A percentile compares a stretch with the other conserved stretches of the same genome.
Conservation (phyloP, 805 yeast species). For the Ogataea methylovora region DNA sequence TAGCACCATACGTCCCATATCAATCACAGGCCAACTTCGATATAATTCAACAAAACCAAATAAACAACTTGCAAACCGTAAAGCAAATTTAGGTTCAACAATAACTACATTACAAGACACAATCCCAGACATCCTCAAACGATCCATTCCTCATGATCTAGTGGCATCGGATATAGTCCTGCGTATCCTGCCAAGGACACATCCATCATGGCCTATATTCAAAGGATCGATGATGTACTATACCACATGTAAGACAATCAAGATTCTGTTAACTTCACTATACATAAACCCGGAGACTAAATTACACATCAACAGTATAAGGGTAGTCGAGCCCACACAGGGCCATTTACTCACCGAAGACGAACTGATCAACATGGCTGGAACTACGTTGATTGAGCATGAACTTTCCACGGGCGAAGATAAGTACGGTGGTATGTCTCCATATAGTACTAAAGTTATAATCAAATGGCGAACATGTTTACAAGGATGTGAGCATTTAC, state of each 20-base stretch:
- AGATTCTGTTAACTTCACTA: slow-evolving; percentile 45
- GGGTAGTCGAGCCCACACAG: slow-evolving; percentile 21
- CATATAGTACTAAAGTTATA: slow-evolving; percentile 39
- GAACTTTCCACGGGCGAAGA: slow-evolving; percentile 1
- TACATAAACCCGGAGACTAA: slow-evolving; percentile 45
- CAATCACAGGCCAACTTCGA: too few species aligned
- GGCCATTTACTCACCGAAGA: slow-evolving; percentile 8
- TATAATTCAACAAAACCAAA: too few species aligned
- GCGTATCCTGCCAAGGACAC: slow-evolving; percentile 49
- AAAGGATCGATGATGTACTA: slow-evolving; percentile 50
- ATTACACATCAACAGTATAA: slow-evolving; percentile 42
- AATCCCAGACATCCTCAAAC: slow-evolving; percentile 44
- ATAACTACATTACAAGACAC: slow-evolving; percentile 37
- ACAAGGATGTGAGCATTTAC: slow-evolving; percentile 43
- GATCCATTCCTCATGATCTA: slow-evolving; percentile 34
- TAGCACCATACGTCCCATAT: too few species aligned
- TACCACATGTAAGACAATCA: slow-evolving; percentile 49
- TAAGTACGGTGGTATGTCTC: slow-evolving; percentile 18
- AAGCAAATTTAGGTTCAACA: slow-evolving; percentile 49
- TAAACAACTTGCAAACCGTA: slow-evolving; percentile 14
- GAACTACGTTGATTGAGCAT: slow-evolving; percentile 7
- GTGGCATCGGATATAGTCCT: slow-evolving; percentile 42
- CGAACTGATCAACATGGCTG: too few species aligned
- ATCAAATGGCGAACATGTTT: slow-evolving; percentile 53
- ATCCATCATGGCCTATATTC: slow-evolving; percentile 46